phyloP scores from a whole-genome alignment of 805 yeast genomes.

The Candida adriatica region DNA sequence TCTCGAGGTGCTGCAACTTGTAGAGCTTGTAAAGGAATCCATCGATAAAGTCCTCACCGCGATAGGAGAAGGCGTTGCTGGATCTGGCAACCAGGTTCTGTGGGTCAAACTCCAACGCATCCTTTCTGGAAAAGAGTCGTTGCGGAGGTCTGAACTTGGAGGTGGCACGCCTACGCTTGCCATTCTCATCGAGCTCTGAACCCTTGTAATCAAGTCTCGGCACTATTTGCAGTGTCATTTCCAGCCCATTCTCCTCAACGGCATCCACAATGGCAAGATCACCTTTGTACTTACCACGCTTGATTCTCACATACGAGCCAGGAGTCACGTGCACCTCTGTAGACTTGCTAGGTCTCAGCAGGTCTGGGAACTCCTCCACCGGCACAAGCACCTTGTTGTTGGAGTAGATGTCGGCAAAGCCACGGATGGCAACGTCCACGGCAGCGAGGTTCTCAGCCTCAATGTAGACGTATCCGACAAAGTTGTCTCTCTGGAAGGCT shows the following conservation, averaged over 20 bases:
- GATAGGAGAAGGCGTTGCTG: constrained; percentile 60
- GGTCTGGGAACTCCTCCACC: constrained; percentile 89
- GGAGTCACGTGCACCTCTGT: constrained; percentile 84
- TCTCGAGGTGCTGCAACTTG: constrained; percentile 72
- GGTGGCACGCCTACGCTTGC: constrained; percentile 46
- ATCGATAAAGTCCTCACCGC: constrained; percentile 82
- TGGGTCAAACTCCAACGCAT: constrained; percentile 80
- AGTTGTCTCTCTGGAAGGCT: constrained; percentile 90
- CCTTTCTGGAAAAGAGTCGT: constrained; percentile 78
- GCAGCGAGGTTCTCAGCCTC: constrained; percentile 94
- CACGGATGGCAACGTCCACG: constrained; percentile 79
- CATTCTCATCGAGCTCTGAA: constrained; percentile 43
- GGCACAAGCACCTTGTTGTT: constrained; percentile 82
- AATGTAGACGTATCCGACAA: constrained; percentile 84
- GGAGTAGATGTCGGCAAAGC: constrained; percentile 79
- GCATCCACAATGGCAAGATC: constrained; percentile 92
- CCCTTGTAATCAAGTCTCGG: constrained; percentile 93
- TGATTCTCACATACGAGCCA: constrained; percentile 86
- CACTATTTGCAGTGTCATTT: constrained; percentile 86
- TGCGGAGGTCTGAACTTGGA: constrained; percentile 76
- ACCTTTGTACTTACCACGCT: constrained; percentile 86
- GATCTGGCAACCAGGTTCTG: constrained; percentile 63
- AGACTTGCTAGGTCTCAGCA: constrained; percentile 82
- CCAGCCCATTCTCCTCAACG: constrained; percentile 89
- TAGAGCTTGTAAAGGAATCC: constrained; percentile 87